Base-by-base conservation (phyloP, 345 rosid genomes). In the Populus deltoides region DNA sequence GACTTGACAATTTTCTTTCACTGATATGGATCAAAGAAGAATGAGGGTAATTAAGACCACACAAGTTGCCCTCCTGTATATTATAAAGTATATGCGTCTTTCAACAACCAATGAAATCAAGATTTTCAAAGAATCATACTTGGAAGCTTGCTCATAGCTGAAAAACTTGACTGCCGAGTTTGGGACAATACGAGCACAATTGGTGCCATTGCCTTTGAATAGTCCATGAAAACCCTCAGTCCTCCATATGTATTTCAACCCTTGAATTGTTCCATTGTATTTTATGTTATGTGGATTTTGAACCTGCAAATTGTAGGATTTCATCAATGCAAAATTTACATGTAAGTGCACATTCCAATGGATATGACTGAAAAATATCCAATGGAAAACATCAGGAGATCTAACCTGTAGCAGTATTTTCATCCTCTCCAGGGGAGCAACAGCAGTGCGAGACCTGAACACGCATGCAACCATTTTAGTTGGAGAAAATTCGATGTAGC, bases 111-210 rank as follows among this genome's bases (percentile, higher is more conserved):
- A 11, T 43, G 24, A 43, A 74, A 59, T 43, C 38, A 17, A 8
- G 33, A 66, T 18, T 62, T 36, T 39, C 6, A 49, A 74, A 17
- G 17, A 74, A 77, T 38, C 92, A 7, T 87, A 92, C 98, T 86
- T 89, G 17, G 98, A 94, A 69, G 98, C 98, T 83, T 94, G 90
- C 87, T 94, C 97, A 61, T 94, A 92, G 85, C 98, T 94, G 77
- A 92, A 94, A 82, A 94, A 94, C 87, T 94, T 91, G 83, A 94
- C 97, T 15, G 97, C 98, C 1, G 97, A 94, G 80, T 92, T 94
- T 31, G 97, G 98, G 68, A 94, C 86, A 72, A 94, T 94, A 36
- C 97, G 97, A 67, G 97, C 98, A 83, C 99, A 97, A 78, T 97
- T 97, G 41, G 99, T 86, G 25, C 99, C 98, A 47, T 97, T 97